Evolutionary conservation across 371 early-diverging fungal species (phyloP), one percentile per base, ranked within the genome.

Genomic region (Entomophthora muscae): DNA sequence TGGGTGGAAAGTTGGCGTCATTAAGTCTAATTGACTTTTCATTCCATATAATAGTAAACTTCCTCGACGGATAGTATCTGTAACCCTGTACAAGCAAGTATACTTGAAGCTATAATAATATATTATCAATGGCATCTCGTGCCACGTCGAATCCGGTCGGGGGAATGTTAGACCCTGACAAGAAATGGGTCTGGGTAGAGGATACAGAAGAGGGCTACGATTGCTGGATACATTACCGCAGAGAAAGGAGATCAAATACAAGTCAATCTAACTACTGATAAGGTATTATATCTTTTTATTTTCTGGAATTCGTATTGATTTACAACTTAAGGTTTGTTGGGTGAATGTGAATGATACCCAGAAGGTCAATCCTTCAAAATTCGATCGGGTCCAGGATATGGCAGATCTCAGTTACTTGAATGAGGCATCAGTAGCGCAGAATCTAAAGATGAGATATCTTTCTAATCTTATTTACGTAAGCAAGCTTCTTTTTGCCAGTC

Each of bases 361-460:
- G 63, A 92, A 95, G 74, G 95, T 97, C 88, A 99, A 99, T 67
- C 99, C 99, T 32, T 93, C 95, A 52, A 98, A 99, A 76, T 99
- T 98, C 72, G 99, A 99, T 72, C 82, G 85, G 66, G 91, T 88
- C 53, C 98, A 98, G 55, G 99, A 99, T 77, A 93, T 99, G 95
- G 98, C 98, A 26, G 93, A 93, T 59, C 73, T 99, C 68, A 87
- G 92, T 0, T 85, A 98, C 75, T 76, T 99, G 57, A 98, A 99
- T 73, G 99, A 99, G 69, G 95, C 99, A 1, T 90, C 97, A 1
- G 98, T 99, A 3, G 82, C 99, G 27, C 91, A 99, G 77, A 98
- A 96, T 67, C 78, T 99, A 27, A 81, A 84, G 27, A 79, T 88
- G 65, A 83, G 99, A 58, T 99, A 97, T 71, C 78, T 82, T 21